phyloP scores from a whole-genome alignment of 1,284 basidiomycete genomes.

The Cutaneotrichosporon sp. region DNA sequence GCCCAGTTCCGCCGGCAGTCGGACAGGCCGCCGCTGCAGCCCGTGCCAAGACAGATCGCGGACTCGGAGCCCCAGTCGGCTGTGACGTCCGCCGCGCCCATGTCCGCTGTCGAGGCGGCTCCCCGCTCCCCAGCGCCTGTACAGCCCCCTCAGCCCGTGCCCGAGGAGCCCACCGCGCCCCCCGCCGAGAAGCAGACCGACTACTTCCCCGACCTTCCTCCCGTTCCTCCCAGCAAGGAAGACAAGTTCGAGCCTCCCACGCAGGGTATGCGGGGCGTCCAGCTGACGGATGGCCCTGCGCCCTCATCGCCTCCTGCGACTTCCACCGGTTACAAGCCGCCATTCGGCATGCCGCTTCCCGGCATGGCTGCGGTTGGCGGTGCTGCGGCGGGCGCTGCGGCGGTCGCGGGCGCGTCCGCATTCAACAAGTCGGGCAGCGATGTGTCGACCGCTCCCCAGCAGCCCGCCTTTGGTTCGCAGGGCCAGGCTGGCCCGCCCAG shows the following conservation, averaged over 20 bases:
- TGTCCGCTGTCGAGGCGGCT: neutral
- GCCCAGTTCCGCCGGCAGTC: slow-evolving; percentile 50
- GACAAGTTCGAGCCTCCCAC: neutral
- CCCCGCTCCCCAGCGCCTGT: neutral
- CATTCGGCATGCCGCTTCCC: slow-evolving; percentile 43
- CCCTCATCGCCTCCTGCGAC: neutral
- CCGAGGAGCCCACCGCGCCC: neutral
- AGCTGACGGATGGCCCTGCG: neutral
- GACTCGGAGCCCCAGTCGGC: neutral
- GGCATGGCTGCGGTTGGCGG: slow-evolving; percentile 37
- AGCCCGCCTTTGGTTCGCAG: slow-evolving; percentile 24
- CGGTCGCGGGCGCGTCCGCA: slow-evolving; percentile 30
- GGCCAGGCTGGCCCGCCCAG: slow-evolving; percentile 24
- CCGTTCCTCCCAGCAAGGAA: neutral
- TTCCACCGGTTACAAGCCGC: slow-evolving; percentile 24
- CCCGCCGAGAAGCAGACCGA: slow-evolving; percentile 3
- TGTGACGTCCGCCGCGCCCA: neutral
- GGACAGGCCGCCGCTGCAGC: slow-evolving; percentile 19
- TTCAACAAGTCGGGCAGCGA: slow-evolving; percentile 20
- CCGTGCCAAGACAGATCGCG: neutral
- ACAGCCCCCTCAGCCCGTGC: neutral
- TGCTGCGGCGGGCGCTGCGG: slow-evolving; percentile 21
- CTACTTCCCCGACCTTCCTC: neutral
- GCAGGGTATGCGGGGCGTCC: slow-evolving; percentile 10
- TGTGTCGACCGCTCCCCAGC: slow-evolving; percentile 38